Percentiles rank a stretch among this genome's conserved stretches.
Conservation (phyloP, 2,329 filamentous ascomycete species). For the Drechslerella dactyloides region DNA sequence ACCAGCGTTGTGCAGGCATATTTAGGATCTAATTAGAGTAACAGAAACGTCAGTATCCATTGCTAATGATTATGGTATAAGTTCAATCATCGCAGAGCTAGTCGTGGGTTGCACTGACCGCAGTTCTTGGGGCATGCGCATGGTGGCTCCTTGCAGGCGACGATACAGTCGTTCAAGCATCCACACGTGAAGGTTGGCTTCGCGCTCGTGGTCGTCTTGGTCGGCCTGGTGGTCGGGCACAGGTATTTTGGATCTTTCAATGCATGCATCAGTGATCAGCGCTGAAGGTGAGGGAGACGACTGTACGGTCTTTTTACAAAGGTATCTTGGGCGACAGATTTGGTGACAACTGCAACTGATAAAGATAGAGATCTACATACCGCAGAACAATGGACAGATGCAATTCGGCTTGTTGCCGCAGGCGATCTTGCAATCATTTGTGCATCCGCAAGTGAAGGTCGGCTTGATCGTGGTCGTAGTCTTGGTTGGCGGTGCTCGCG, state of each 20-base stretch:
- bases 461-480: constrained; percentile 16
- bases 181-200: constrained; percentile 46
- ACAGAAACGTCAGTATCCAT: neutral
- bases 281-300: too few relatives aligned
- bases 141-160: constrained; percentile 37
- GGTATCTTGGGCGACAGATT: too few relatives aligned
- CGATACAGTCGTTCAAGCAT: constrained; percentile 50
- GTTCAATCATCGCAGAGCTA: neutral
- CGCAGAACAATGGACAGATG: constrained; percentile 42
- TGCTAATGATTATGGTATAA: neutral
- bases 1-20: constrained; percentile 34
- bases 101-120: constrained; percentile 40
- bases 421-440: constrained; percentile 37
- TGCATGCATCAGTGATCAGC: constrained; percentile 16
- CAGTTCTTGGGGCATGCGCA: constrained; percentile 48
- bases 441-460: constrained; percentile 44
- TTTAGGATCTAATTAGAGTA: constrained; percentile 40
- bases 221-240: constrained; percentile 25
- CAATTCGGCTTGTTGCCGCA: constrained; percentile 3
- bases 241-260: constrained; percentile 40
- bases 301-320: too few relatives aligned
- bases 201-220: constrained; percentile 35
- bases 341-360: neutral
- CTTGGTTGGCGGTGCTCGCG: neutral
- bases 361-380: constrained; percentile 12